Percentiles rank a stretch among this genome's conserved stretches.
Evolutionary conservation across 345 rosid species (phyloP).

Genomic region (Moricandia moricandioides): DNA sequence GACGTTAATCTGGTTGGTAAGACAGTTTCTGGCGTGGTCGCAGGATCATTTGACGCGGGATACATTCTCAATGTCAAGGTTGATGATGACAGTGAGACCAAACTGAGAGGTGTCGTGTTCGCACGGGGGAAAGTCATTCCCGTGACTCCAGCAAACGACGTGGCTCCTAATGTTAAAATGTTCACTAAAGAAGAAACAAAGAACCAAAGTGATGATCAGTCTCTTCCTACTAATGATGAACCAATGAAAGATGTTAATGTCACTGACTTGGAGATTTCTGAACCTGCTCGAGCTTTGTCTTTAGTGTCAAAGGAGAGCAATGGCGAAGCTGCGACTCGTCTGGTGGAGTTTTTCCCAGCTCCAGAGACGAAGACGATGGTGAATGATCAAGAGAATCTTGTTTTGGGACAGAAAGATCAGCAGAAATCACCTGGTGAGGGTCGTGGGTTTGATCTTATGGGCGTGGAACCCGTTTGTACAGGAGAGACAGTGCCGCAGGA

Average conservation of each 20-base stretch:
- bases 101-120: neutral
- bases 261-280: conserved; percentile 24
- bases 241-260: conserved; percentile 15
- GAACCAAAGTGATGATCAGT: conserved; percentile 33
- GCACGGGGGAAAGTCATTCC: conserved; percentile 45
- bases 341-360: conserved; percentile 31
- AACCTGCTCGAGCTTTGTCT: conserved; percentile 28
- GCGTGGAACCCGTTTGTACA: conserved; percentile 16
- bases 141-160: conserved; percentile 54
- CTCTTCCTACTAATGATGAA: conserved; percentile 16
- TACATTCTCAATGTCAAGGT: conserved; percentile 60
- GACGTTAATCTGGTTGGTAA: conserved; percentile 46
- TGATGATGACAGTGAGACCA: conserved; percentile 39
- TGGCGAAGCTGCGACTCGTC: conserved; percentile 16
- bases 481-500: conserved; percentile 32
- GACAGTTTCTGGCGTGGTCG: conserved; percentile 57
- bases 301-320: conserved; percentile 17
- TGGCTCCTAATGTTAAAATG: conserved; percentile 68
- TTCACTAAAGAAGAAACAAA: conserved; percentile 40
- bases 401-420: conserved; percentile 22
- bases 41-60: conserved; percentile 66
- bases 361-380: conserved; percentile 10
- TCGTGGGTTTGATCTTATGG: conserved; percentile 33
- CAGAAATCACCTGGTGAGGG: conserved; percentile 16
- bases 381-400: conserved; percentile 25